Conservation (phyloP, 768 basidiomycete species). For the Chlorophyllum brunneum region DNA sequence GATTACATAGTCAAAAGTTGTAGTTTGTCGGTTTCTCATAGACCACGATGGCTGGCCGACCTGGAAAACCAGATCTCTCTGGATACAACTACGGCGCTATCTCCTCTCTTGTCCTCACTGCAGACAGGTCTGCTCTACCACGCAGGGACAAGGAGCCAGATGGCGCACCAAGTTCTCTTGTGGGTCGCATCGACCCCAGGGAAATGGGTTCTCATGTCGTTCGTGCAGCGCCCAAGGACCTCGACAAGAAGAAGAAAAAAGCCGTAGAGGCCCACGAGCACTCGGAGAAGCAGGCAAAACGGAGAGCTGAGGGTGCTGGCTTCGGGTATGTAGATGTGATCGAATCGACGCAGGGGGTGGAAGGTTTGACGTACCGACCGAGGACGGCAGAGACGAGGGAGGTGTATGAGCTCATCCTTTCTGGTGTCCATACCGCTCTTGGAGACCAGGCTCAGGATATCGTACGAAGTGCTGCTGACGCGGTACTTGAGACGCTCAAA, state of each 20-base stretch:
- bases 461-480: conserved; percentile 93
- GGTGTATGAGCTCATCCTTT: conserved; percentile 88
- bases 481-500: conserved; percentile 84
- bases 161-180: conserved; percentile 91
- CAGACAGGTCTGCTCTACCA: conserved; percentile 75
- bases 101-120: conserved; percentile 91
- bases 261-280: conserved; percentile 57
- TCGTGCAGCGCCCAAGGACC: conserved; percentile 78
- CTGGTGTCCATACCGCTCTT: conserved; percentile 74
- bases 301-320: conserved; percentile 54
- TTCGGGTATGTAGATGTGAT: conserved; percentile 90
- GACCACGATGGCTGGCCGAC: conserved; percentile 29
- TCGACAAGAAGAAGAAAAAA: conserved; percentile 93
- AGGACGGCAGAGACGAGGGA: conserved; percentile 92
- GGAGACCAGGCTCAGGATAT: conserved; percentile 97
- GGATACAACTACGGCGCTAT: conserved; percentile 96
- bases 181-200: conserved; percentile 81
- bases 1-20: too few species aligned
- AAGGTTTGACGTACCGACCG: conserved; percentile 90
- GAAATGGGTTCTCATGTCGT: conserved; percentile 93
- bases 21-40: too few species aligned
- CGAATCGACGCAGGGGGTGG: conserved; percentile 89
- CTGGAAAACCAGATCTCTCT: conserved; percentile 75
- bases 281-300: conserved; percentile 56
- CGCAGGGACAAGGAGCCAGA: conserved; percentile 94